phyloP scores from a whole-genome alignment of 768 basidiomycete species.

The Dictyophora rubrovolvata region DNA sequence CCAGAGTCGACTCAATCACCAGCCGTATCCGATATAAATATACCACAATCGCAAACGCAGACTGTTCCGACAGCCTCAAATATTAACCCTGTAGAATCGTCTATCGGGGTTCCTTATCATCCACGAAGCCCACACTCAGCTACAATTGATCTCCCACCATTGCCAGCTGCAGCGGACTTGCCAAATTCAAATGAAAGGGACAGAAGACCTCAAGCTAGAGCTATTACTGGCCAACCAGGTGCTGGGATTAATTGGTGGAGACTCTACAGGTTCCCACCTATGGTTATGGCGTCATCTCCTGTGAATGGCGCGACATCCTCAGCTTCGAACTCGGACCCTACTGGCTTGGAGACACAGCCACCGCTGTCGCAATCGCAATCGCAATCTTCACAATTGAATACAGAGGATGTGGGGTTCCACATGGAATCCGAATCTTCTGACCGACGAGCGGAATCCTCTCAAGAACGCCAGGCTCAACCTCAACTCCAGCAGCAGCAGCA shows the following conservation, averaged over 20 bases:
- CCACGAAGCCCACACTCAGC: slow-evolving; percentile 12
- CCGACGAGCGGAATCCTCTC: slow-evolving; percentile 4
- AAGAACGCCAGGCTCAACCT: slow-evolving; percentile 11
- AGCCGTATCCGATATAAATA: slow-evolving; percentile 5
- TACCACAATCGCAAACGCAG: background rate
- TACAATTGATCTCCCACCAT: slow-evolving; percentile 21
- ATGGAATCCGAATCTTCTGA: too few species aligned
- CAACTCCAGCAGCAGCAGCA: slow-evolving; percentile 7
- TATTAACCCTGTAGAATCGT: background rate
- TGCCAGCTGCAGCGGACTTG: slow-evolving; percentile 27
- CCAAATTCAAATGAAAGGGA: slow-evolving; percentile 22
- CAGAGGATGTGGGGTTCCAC: slow-evolving; percentile 5
- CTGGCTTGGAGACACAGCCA: slow-evolving; percentile 8
- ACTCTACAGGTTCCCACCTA: slow-evolving; percentile 70
- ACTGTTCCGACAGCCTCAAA: background rate
- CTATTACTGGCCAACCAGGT: slow-evolving; percentile 14
- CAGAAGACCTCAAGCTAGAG: slow-evolving; percentile 21
- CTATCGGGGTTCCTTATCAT: slow-evolving; percentile 6
- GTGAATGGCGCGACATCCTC: slow-evolving; percentile 7
- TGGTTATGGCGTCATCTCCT: slow-evolving; percentile 30
- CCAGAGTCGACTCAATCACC: background rate
- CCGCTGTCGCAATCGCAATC: background rate
- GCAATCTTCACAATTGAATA: slow-evolving; percentile 2
- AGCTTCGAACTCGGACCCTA: slow-evolving; percentile 15
- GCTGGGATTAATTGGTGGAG: slow-evolving; percentile 71